phyloP scores from a whole-genome alignment of 179 eudicot species.

The Spergularia azorica region DNA sequence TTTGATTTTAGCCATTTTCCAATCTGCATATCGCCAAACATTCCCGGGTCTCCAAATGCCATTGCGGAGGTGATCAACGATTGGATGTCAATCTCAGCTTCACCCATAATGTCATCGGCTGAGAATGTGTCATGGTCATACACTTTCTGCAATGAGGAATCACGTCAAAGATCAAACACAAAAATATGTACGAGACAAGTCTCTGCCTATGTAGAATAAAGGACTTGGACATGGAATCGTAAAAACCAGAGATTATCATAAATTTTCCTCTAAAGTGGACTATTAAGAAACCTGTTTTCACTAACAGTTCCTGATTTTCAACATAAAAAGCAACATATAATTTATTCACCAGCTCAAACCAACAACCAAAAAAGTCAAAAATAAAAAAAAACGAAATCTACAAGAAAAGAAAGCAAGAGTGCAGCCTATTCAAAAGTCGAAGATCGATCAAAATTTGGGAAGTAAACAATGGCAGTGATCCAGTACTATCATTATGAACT shows the following conservation, averaged over 20 bases:
- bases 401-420: too few relatives aligned
- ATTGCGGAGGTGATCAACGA: slow-evolving; percentile 87
- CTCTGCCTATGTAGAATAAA: too few relatives aligned
- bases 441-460: too few relatives aligned
- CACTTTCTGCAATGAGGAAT: slow-evolving; percentile 58
- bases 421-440: too few relatives aligned
- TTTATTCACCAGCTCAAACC: too few relatives aligned
- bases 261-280: background rate
- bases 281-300: background rate
- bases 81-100: slow-evolving; percentile 89
- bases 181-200: background rate
- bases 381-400: too few relatives aligned
- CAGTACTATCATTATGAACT: too few relatives aligned
- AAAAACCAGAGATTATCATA: too few relatives aligned
- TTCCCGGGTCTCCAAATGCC: slow-evolving; percentile 82
- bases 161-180: background rate
- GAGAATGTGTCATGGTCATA: slow-evolving; percentile 86
- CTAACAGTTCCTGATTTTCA: background rate
- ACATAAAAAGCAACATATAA: background rate
- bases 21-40: slow-evolving; percentile 95
- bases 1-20: slow-evolving; percentile 94
- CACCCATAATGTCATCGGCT: slow-evolving; percentile 99
- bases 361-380: too few relatives aligned
- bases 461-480: too few relatives aligned
- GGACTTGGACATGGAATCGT: too few relatives aligned